Evolutionary conservation across 257 asterid genomes (phyloP).

Genomic region (Nicotiana tomentosiformis): DNA sequence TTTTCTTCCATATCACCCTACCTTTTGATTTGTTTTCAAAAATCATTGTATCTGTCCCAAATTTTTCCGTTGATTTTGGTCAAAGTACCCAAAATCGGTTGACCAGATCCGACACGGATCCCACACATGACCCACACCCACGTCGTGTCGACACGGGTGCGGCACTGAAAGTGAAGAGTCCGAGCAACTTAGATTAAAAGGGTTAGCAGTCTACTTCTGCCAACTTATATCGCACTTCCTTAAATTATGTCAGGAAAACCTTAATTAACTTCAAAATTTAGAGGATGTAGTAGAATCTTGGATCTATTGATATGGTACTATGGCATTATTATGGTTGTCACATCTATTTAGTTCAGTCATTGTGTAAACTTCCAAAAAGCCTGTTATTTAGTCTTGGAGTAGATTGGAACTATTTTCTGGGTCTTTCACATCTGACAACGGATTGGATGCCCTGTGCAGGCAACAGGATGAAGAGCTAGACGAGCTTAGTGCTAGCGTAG

Average conservation of each 20-base stretch:
- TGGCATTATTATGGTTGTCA: neutral
- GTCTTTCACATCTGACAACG: neutral
- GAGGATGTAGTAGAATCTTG: neutral
- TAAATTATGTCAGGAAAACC: neutral
- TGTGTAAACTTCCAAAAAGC: neutral
- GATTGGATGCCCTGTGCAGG: constrained; percentile 31
- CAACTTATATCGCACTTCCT: neutral
- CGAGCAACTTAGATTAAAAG: neutral
- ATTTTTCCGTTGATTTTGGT: no score
- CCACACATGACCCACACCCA: no score
- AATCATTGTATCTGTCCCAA: no score
- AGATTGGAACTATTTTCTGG: constrained; percentile 4
- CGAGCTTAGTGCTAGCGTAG: constrained; percentile 85
- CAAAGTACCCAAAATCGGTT: no score
- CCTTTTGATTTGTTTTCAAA: no score
- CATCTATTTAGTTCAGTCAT: neutral
- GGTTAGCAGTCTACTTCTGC: neutral
- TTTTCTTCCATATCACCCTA: no score
- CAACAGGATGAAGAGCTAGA: constrained; percentile 78
- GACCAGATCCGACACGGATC: no score
- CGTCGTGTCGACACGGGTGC: no score
- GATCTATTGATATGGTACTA: neutral
- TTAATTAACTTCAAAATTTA: neutral
- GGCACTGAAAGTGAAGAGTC: no score
- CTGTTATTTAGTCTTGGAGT: neutral